A percentile compares a stretch with the other conserved stretches of the same genome.
phyloP scores from a whole-genome alignment of 2,329 filamentous ascomycete species.

The Diaporthe ilicicola region DNA sequence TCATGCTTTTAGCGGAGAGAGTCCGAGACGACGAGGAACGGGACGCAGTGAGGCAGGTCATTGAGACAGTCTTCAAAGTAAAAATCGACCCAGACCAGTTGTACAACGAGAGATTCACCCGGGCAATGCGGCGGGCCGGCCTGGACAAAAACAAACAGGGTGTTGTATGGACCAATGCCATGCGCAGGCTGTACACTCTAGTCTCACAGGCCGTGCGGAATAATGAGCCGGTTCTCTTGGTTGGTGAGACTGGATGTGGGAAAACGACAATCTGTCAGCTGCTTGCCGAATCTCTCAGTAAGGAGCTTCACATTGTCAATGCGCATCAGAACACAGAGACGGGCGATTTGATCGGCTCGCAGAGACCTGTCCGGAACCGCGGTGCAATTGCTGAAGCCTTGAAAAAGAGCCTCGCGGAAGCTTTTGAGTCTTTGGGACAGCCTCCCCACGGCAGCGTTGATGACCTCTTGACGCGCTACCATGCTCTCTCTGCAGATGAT shows the following conservation, averaged over 20 bases:
- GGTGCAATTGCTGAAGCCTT: conserved; percentile 75
- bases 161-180: conserved; percentile 94
- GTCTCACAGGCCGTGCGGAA: conserved; percentile 88
- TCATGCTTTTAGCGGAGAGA: conserved; percentile 94
- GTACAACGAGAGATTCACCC: conserved; percentile 70
- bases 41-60: conserved; percentile 82
- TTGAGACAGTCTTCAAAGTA: conserved; percentile 91
- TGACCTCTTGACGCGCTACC: conserved; percentile 67
- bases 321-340: conserved; percentile 99
- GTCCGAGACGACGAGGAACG: conserved; percentile 93
- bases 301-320: conserved; percentile 87
- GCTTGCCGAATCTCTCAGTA: conserved; percentile 80
- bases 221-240: conserved; percentile 91
- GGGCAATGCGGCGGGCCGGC: conserved; percentile 62
- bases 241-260: conserved; percentile 96
- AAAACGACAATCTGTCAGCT: conserved; percentile 98
- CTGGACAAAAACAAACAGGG: conserved; percentile 61
- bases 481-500: conserved; percentile 55
- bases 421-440: conserved; percentile 51
- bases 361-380: conserved; percentile 88
- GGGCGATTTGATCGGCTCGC: conserved; percentile 94
- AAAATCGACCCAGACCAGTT: conserved; percentile 77
- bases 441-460: conserved; percentile 55
- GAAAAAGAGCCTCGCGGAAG: conserved; percentile 63
- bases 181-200: conserved; percentile 89